Evolutionary conservation across 2,329 filamentous ascomycete species (phyloP).

Genomic region (Knufia petricola): DNA sequence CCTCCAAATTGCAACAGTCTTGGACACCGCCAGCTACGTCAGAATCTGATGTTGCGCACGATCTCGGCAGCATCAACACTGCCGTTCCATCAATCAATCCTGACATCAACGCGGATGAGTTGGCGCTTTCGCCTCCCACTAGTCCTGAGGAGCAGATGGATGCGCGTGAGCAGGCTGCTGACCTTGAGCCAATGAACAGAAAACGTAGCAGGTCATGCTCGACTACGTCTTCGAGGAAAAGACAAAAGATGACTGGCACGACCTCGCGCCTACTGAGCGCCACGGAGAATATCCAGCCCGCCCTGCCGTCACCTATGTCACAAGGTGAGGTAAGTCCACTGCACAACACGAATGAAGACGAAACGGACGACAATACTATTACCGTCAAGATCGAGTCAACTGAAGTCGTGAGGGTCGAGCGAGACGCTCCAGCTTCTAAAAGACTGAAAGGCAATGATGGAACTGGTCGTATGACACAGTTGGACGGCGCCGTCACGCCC

Average conservation of each 20-base stretch:
- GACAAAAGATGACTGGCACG: slow-evolving; percentile 8
- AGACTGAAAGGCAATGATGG: neutral
- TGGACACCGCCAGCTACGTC: slow-evolving; percentile 20
- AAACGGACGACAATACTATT: slow-evolving; percentile 8
- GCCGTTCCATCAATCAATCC: neutral
- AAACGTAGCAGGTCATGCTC: slow-evolving; percentile 2
- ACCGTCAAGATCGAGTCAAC: slow-evolving; percentile 21
- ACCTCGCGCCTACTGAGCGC: slow-evolving; percentile 12
- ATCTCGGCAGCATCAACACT: neutral
- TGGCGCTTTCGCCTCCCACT: slow-evolving; percentile 18
- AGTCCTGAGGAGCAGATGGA: slow-evolving; percentile 11
- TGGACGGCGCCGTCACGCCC: neutral
- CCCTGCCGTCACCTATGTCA: slow-evolving; percentile 8
- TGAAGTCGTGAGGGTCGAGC: slow-evolving; percentile 19
- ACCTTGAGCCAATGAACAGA: too few species aligned
- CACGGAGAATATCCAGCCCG: neutral
- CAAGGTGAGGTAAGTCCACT: slow-evolving; percentile 4
- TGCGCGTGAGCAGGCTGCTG: too few species aligned
- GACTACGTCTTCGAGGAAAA: slow-evolving; percentile 9
- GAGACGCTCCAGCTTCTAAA: slow-evolving; percentile 8
- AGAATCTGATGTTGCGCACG: slow-evolving; percentile 11
- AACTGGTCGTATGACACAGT: neutral
- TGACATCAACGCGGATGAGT: neutral
- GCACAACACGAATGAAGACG: neutral
- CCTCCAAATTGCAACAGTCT: slow-evolving; percentile 24